Evolutionary conservation across 1,284 basidiomycete species (phyloP).

Genomic region (Ganoderma multipileum): DNA sequence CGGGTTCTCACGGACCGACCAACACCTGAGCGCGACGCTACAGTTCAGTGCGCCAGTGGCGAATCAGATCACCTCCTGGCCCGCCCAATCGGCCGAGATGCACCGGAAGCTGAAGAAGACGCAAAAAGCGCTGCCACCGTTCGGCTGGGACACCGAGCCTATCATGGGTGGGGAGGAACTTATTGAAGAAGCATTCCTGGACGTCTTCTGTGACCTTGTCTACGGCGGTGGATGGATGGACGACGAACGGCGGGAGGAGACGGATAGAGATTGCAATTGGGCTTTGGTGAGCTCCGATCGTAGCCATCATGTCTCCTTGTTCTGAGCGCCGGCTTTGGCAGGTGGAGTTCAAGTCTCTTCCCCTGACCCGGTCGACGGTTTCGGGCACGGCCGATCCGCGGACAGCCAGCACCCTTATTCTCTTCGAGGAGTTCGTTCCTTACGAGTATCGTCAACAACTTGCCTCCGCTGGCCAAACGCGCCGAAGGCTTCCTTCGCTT

Average conservation of each 20-base stretch:
- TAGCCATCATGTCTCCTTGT: not conserved
- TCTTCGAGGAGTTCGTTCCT: slow-evolving; percentile 91
- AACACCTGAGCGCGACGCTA: slow-evolving; percentile 77
- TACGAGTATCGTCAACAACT: slow-evolving; percentile 84
- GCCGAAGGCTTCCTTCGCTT: slow-evolving; percentile 46
- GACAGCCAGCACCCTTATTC: slow-evolving; percentile 64
- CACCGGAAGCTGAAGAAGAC: slow-evolving; percentile 82
- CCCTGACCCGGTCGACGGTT: slow-evolving; percentile 43
- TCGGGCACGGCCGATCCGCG: slow-evolving; percentile 56
- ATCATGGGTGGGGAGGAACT: slow-evolving; percentile 75
- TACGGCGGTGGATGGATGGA: slow-evolving; percentile 86
- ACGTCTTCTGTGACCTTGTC: slow-evolving; percentile 86
- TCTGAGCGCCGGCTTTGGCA: slow-evolving; percentile 38
- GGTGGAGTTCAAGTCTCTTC: slow-evolving; percentile 85
- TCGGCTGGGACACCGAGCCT: slow-evolving; percentile 87
- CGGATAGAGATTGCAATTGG: slow-evolving; percentile 89
- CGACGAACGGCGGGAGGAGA: slow-evolving; percentile 71
- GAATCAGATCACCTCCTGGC: slow-evolving; percentile 73
- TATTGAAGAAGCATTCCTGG: slow-evolving; percentile 87
- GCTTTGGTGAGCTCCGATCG: slow-evolving; percentile 69
- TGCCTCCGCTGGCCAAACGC: slow-evolving; percentile 44
- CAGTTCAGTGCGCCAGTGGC: slow-evolving; percentile 78
- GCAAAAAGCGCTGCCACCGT: slow-evolving; percentile 79
- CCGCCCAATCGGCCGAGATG: slow-evolving; percentile 74
- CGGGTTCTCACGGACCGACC: slow-evolving; percentile 82